Evolutionary conservation across 352 stramenopile species (phyloP), one percentile per base, ranked within the genome.

Genomic region (Globisporangium sylvaticum): DNA sequence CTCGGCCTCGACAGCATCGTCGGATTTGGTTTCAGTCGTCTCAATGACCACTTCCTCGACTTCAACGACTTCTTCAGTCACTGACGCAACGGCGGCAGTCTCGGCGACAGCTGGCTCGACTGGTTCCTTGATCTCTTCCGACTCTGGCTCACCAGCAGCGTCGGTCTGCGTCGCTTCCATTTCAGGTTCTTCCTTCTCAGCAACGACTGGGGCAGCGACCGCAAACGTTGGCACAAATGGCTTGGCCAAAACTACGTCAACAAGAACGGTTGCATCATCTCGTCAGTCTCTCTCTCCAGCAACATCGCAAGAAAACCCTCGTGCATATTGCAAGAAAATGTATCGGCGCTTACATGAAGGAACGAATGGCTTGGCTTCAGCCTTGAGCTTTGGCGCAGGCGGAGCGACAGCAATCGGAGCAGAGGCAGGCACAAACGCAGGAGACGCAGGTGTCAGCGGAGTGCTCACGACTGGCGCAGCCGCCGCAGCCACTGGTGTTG

Each of bases 381-480:
- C 67, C 62, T 74, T 66, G 53, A 76, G 42, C 62, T 69, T 65
- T 29, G 72, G 52, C 31, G 69, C 70, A 31, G 75, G 66, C 22
- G 73, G 42, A 29, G 74, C 62, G 57, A 77, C 46, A 7, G 57
- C 8, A 9, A 53, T 46, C 8, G 64, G 57, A 22, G 56, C 44
- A 39, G 44, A 48, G 18, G 58, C 50, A 42, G 80, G 74, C 67
- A 86, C 89, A 1, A 91, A 68, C 62, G 70, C 71, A 46, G 64
- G 55, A 1, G 69, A 66, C 29, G 64, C 48, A 4, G 27, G 37
- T 22, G 56, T 68, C 44, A 77, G 22, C 22, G 56, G 53, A 12
- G 31, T 52, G 31, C 20, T 61, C 55, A 61, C 18, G 2, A 50
- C 31, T 15, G 55, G 55, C 1, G 55, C 55, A 48, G 31, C 31